Conservation (phyloP, 768 basidiomycete species). For the Trametes cubensis region DNA sequence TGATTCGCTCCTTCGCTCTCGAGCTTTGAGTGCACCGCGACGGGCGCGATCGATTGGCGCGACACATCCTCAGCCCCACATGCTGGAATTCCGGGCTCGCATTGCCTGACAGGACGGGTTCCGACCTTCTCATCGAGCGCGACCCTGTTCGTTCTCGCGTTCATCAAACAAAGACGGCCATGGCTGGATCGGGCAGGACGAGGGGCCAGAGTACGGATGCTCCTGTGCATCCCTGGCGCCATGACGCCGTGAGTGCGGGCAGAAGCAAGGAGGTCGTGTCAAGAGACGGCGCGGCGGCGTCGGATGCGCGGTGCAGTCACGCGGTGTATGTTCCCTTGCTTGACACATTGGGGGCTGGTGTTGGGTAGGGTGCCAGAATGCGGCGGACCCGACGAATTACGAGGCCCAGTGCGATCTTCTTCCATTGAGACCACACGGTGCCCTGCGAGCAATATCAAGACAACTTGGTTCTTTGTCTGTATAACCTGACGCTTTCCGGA, state of each 20-base stretch:
- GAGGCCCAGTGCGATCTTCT: too few species aligned
- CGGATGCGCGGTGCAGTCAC: neutral
- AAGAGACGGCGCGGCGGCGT: neutral
- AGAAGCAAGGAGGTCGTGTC: neutral
- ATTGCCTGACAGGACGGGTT: neutral
- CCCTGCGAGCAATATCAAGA: too few species aligned
- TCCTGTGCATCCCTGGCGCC: slow-evolving; percentile 6
- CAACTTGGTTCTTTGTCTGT: too few species aligned
- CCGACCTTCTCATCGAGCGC: slow-evolving; percentile 6
- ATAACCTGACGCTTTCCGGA: neutral
- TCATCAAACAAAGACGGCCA: neutral
- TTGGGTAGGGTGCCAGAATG: too few species aligned
- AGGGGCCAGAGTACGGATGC: slow-evolving; percentile 1
- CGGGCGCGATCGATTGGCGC: slow-evolving; percentile 2
- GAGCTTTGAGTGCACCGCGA: neutral
- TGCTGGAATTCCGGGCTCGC: neutral
- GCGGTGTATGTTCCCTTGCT: too few species aligned
- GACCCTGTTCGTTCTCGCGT: neutral
- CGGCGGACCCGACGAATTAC: too few species aligned
- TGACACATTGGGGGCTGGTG: too few species aligned
- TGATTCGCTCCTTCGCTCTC: slow-evolving; percentile 5
- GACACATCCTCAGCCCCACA: neutral
- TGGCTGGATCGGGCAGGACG: slow-evolving; percentile 3
- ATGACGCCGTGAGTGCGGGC: neutral
- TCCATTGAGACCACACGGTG: too few species aligned